These are phyloP conservation scores for Blastobotrys attinorum DNA, from an alignment of 805 yeast genomes.

Conservation along the genomic window DNA sequence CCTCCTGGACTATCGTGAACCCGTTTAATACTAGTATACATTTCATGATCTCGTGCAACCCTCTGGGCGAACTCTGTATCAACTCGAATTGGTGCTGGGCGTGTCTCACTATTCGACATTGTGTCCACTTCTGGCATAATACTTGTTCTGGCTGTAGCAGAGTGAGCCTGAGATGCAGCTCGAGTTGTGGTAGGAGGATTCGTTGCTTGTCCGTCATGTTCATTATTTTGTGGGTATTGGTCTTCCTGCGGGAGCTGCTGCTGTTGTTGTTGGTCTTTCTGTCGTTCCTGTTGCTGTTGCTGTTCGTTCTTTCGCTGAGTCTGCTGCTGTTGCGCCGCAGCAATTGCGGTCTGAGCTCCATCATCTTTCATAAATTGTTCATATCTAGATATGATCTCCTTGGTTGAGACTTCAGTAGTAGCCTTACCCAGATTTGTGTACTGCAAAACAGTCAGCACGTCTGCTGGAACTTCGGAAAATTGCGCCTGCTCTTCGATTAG, in stretches of 20 bases:
- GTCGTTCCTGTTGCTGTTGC: neutral
- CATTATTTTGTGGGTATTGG: neutral
- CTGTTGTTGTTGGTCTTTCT: too few relatives aligned
- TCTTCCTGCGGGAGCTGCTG: neutral
- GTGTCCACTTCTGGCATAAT: slow-evolving; percentile 6
- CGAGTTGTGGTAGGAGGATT: too few relatives aligned
- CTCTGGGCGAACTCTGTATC: slow-evolving; percentile 11
- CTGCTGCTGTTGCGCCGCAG: neutral
- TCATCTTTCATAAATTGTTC: slow-evolving; percentile 14
- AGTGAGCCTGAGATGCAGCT: too few relatives aligned
- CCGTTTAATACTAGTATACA: slow-evolving; percentile 7
- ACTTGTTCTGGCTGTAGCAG: neutral
- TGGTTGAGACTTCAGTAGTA: slow-evolving; percentile 20
- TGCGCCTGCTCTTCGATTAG: slow-evolving; percentile 77
- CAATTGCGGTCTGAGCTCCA: slow-evolving; percentile 1
- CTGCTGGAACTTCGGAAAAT: slow-evolving; percentile 67
- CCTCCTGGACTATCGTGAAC: slow-evolving; percentile 2
- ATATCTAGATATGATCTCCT: slow-evolving; percentile 20
- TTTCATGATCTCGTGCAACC: slow-evolving; percentile 13
- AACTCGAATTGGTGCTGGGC: slow-evolving; percentile 13
- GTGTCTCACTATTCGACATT: slow-evolving; percentile 7
- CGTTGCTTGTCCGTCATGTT: too few relatives aligned
- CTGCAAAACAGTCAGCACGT: slow-evolving; percentile 43
- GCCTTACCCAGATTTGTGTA: slow-evolving; percentile 29
- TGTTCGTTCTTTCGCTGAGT: neutral